These are phyloP conservation scores for Papiliotrema nemorosa DNA, from an alignment of 1,284 basidiomycete genomes.

Conservation along the genomic window DNA sequence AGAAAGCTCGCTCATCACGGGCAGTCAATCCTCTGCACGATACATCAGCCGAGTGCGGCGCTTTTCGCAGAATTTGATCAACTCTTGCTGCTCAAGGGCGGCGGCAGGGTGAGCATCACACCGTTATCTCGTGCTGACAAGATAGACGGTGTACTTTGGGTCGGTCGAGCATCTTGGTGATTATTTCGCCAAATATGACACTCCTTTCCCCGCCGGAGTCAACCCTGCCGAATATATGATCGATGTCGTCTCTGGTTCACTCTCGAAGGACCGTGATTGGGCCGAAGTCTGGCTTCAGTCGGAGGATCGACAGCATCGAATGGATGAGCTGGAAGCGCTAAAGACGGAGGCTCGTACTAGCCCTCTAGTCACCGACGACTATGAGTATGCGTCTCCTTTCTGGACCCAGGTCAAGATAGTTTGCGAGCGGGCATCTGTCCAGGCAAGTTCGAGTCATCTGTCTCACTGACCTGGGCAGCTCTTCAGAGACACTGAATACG, in stretches of 20 bases:
- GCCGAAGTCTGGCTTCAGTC: constrained; percentile 63
- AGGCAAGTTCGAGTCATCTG: not conserved
- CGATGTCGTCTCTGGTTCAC: constrained; percentile 41
- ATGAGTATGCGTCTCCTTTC: constrained; percentile 37
- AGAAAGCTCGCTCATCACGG: constrained; percentile 69
- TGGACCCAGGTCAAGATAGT: constrained; percentile 33
- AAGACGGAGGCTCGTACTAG: constrained; percentile 17
- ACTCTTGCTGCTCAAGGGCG: constrained; percentile 47
- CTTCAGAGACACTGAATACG: constrained; percentile 42
- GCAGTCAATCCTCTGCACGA: constrained; percentile 45
- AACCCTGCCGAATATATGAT: constrained; percentile 55
- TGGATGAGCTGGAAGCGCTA: constrained; percentile 49
- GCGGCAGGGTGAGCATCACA: constrained; percentile 44
- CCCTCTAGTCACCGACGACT: constrained; percentile 10
- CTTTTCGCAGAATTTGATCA: constrained; percentile 49
- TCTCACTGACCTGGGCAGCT: constrained; percentile 12
- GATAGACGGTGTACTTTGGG: constrained; percentile 43
- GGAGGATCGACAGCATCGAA: constrained; percentile 44
- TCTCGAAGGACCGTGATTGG: constrained; percentile 59
- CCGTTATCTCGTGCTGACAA: not conserved
- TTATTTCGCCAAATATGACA: constrained; percentile 53
- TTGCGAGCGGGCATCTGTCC: constrained; percentile 30
- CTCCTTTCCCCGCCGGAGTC: constrained; percentile 45
- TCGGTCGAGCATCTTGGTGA: constrained; percentile 51
- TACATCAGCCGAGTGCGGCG: constrained; percentile 24